Base-by-base conservation (phyloP, 495 filamentous ascomycete species). In the Amphirosellinia nigrospora region DNA sequence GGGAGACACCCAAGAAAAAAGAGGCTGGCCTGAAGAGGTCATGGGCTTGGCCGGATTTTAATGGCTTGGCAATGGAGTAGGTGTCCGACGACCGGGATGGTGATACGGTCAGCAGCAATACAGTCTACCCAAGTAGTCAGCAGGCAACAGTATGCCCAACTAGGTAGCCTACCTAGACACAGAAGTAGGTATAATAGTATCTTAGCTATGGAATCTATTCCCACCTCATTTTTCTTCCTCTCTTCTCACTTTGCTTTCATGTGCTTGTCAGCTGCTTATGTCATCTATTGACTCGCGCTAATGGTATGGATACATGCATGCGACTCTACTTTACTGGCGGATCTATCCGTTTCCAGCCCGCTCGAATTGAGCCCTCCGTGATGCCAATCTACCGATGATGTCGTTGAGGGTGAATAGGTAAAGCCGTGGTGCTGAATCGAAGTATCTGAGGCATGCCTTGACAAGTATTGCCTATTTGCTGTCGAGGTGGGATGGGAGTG, bases 121-220 rank as follows among this genome's bases (percentile, higher is more conserved):
- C 48, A 13, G 50, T 2, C 55, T 26, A 46, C 43, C 32, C 8
- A 36, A 48, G 16, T 38, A 8, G 61, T 50, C 61, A 50, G 28
- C 61, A 65, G 46, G 39, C 38, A 46, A 45, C 38, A 62, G 30
- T 36, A 62, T 62, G 13, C 23, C 56, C 7, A 41, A 21, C 38
- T 45, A 7, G 39, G 39, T 46, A n/a, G 26, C 23, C 23, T 60
- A 38, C 36, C 21, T 16, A 30, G 10, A 61, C n/a, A n/a, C 19
- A 41, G 58, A 61, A 21, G 55, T 58, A 36, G 55, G 30, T 36
- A 58, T 58, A 21, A 58, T 58, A 58, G 55, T 58, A 64, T 50
- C 41, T 23, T 15, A 38, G 28, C 15, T 36, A 10, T 50, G 43
- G 45, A 38, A 64, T 64, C 19, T 34, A 64, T 36, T 62, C 43